Conservation (phyloP, 768 basidiomycete genomes). For the Pleurotus giganteus region DNA sequence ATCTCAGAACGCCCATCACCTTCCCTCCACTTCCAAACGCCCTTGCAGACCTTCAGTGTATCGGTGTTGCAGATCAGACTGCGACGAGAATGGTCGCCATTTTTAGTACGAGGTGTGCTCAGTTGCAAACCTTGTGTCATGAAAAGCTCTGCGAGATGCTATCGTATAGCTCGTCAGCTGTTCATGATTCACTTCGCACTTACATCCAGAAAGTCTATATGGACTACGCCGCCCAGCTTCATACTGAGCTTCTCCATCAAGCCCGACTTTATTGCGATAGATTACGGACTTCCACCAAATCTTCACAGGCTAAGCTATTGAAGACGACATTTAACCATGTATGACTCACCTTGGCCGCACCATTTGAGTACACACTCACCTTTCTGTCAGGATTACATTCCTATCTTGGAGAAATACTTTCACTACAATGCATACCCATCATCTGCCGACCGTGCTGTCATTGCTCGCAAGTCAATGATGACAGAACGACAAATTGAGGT, state of each 20-base stretch:
- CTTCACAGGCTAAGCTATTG: neutral
- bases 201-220: neutral
- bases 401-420: constrained; percentile 47
- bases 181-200: neutral
- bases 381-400: constrained; percentile 40
- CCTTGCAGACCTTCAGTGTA: neutral
- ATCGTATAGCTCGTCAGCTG: neutral
- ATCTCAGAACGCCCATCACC: neutral
- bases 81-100: neutral
- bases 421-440: constrained; percentile 46
- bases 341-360: neutral
- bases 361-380: neutral
- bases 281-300: neutral
- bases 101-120: neutral
- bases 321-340: constrained; percentile 23
- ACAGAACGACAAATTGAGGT: constrained; percentile 47
- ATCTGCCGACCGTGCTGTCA: constrained; percentile 29
- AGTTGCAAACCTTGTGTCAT: neutral
- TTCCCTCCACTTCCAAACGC: neutral
- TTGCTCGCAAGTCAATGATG: constrained; percentile 46
- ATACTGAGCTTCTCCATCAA: neutral
- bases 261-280: neutral
- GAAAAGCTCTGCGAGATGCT: neutral
- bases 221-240: neutral
- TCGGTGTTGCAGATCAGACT: neutral